Conservation (phyloP, 2,329 filamentous ascomycete genomes). For the Fusarium siculi region DNA sequence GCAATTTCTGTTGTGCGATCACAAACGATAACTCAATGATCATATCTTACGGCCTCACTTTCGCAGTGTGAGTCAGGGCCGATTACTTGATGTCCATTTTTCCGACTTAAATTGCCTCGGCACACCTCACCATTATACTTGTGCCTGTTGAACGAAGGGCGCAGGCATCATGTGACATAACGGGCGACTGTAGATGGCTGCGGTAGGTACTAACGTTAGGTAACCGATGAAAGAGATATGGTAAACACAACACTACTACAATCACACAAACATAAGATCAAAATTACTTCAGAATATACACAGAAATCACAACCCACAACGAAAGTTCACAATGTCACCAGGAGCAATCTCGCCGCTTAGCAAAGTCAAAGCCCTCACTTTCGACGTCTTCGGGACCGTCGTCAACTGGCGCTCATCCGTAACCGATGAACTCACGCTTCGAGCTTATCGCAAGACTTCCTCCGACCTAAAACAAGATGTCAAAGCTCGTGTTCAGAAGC, state of each 20-base stretch:
- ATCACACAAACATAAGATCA: background rate
- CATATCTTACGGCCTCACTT: background rate
- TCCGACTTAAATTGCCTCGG: background rate
- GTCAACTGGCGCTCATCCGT: constrained; percentile 82
- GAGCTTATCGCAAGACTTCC: constrained; percentile 59
- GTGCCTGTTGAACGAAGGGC: constrained; percentile 24
- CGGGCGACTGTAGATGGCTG: background rate
- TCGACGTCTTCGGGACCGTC: constrained; percentile 83
- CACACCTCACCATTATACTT: background rate
- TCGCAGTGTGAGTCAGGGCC: background rate
- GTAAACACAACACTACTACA: background rate
- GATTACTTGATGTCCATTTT: background rate
- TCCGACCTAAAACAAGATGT: constrained; percentile 60
- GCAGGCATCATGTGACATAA: constrained; percentile 36
- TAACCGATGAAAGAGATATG: background rate
- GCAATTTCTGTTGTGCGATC: background rate
- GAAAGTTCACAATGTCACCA: constrained; percentile 40
- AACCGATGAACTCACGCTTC: constrained; percentile 64
- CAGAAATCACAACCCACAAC: background rate
- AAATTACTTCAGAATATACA: background rate
- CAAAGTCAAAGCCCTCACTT: constrained; percentile 69
- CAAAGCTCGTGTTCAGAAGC: constrained; percentile 58
- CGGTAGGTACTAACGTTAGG: background rate
- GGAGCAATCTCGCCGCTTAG: constrained; percentile 41
- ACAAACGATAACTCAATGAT: background rate